Evolutionary conservation across 495 filamentous ascomycete genomes (phyloP).

Genomic region (Hypoxylon trugodes): DNA sequence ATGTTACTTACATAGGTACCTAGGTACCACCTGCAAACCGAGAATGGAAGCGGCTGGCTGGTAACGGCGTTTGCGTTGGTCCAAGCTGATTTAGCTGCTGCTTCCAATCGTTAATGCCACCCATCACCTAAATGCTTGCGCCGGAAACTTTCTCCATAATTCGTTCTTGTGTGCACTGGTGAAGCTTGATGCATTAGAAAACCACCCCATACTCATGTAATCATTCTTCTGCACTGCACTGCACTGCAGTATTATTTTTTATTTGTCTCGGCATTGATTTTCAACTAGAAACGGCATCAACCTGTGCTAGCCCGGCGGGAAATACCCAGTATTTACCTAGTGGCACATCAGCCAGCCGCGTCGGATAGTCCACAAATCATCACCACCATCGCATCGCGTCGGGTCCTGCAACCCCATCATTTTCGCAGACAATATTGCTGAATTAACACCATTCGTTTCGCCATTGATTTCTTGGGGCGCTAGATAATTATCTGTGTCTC

Average conservation of each 20-base stretch:
- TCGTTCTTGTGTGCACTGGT: slow-evolving; percentile 20
- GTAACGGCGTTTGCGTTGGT: not conserved
- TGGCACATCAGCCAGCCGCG: slow-evolving; percentile 28
- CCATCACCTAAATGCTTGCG: slow-evolving; percentile 3
- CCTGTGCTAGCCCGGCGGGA: too few relatives aligned
- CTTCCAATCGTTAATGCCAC: not conserved
- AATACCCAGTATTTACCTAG: slow-evolving; percentile 1
- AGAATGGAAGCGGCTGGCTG: too few relatives aligned
- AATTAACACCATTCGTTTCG: slow-evolving; percentile 6
- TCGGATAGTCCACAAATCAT: slow-evolving; percentile 34
- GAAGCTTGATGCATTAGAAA: slow-evolving; percentile 11
- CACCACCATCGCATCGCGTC: slow-evolving; percentile 39
- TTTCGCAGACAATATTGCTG: not conserved
- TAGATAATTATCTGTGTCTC: not conserved
- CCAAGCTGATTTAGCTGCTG: slow-evolving; percentile 14
- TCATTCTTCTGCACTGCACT: not conserved
- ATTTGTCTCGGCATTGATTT: slow-evolving; percentile 5
- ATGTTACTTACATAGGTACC: too few relatives aligned
- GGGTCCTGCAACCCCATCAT: slow-evolving; percentile 30
- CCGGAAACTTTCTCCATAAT: slow-evolving; percentile 35
- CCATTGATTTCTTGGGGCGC: slow-evolving; percentile 7
- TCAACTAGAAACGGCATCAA: too few relatives aligned
- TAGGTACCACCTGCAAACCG: too few relatives aligned
- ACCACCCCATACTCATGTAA: not conserved
- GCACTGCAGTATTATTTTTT: slow-evolving; percentile 1